Base-by-base conservation (phyloP, 2,329 filamentous ascomycete species). In the Saccharata proteae region DNA sequence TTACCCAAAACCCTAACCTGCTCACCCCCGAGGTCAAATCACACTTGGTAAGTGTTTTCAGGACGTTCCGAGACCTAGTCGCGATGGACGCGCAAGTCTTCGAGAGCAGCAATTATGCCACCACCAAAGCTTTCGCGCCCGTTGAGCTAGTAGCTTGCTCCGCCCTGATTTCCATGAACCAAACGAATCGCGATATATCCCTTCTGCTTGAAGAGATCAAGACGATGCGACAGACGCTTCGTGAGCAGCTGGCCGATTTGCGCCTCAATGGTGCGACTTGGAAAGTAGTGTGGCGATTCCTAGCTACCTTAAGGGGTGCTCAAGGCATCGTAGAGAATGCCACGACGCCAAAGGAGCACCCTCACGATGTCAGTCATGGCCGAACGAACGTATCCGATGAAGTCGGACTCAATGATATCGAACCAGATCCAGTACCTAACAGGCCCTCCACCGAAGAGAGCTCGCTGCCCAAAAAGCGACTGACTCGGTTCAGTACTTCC, bases 121-220 rank as follows among this genome's bases (percentile, higher is more conserved):
- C 43, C 17, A 46, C 48, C 5, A 46, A 51, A 29, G 52, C 46
- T 0, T 57, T 57, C 31, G 45, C 53, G 4, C 52, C 52, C n/a
- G 29, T 58, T 3, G 54, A 57, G 25, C 43, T 58, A 38, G 40
- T 57, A 2, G 49, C 45, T 8, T 44, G 52, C 3, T 36, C 48
- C 3, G 45, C 51, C 5, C 35, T 58, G 4, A 51, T 57, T 12
- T 55, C 49, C 1, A 40, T 43, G 29, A 44, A 53, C 32, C 44
- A 39, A 1, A 45, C 50, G 7, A 42, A 39, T 4, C 36, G 51
- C 8, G 47, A 47, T 29, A 43, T 49, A 14, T 34, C 31, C 6
- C 21, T 51, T 5, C 41, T 57, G 0, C 32, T 54, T 10, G 46
- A 45, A 1, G 49, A 55, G 19, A 52, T 56, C 14, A 39, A 35